Evolutionary conservation across 2,329 filamentous ascomycete species (phyloP), one percentile per base, ranked within the genome.

Genomic region (Stylonectria norvegica): DNA sequence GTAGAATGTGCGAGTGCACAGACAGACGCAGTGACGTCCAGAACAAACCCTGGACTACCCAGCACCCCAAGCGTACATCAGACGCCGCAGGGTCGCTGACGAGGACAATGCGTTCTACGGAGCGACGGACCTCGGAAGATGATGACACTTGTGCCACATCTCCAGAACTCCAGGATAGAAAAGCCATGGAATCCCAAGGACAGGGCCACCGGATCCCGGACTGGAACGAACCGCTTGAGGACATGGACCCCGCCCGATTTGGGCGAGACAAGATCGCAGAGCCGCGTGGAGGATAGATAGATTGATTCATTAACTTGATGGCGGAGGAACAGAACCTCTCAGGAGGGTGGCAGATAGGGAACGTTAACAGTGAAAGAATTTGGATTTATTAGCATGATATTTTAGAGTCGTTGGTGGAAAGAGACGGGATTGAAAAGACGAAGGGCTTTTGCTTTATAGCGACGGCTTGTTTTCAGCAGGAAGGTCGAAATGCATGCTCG

Each of bases 311-410:
- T 43, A 17, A 28, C 33, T 47, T 49, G 34, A 34, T 34, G 38
- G 15, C 10, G 30, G 30, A 32, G 30, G 30, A 32, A 32, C 30
- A 32, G 30, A n/a, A 32, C 30, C 30, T 32, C 41, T 52, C 47
- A 51, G 49, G 43, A 52, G 52, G 54, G 54, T 57, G 57, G 54
- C 54, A 57, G 54, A 57, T 54, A 54, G 34, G 35, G 28, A 48
- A 25, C 45, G 43, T 49, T 40, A 52, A 42, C 41, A 40, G 38
- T 44, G 12, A 37, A 39, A 37, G 42, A 38, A 35, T 32, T 37
- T 41, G 45, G 15, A 14, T 8, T 29, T 29, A 5, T 29, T 29
- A 9, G 7, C n/a, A n/a, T n/a, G n/a, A n/a, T n/a, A n/a, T n/a
- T n/a, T n/a, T n/a, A n/a, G n/a, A n/a, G n/a, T n/a, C n/a, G n/a